Base-by-base conservation (phyloP, 108 stramenopile species). In the Schizochytrium sp. region DNA sequence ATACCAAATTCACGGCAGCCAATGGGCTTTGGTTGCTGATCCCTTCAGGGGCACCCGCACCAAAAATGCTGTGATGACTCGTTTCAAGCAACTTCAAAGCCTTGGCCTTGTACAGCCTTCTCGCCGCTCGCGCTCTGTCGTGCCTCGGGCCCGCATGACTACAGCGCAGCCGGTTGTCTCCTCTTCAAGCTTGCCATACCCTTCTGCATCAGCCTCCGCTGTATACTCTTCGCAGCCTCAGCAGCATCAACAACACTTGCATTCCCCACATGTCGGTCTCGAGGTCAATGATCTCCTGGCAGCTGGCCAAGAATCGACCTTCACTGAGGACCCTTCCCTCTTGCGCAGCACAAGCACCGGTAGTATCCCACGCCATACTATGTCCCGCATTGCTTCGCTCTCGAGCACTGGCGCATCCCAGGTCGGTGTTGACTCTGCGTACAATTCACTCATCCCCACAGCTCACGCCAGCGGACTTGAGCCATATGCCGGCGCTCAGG, bases 51-150 rank as follows among this genome's bases (percentile, higher is more conserved):
- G 76, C 50, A 38, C 47, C 10, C 47, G 76, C 50, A 83, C 47
- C 10, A 83, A 83, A 53, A 83, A 83, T 53, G 76, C 76, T 53
- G 76, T 83, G 50, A 83, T 83, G 76, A 83, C 76, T 12, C 47
- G 76, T 38, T 83, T 83, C 76, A 83, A 83, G 76, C 76, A 83
- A 40, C 76, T 83, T 42, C 76, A 83, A 38, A 50, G 76, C 76
- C 76, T 69, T 44, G 64, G 64, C 28, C 64, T 69, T 15, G 64
- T 69, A 44, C 64, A 69, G 64, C 64, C 64, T 15, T 69, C 56
- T 13, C 59, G 57, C 87, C 59, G 57, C 87, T 88, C 64, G 64
- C 12, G 64, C 2, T 44, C 64, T 15, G 64, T 69, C 3, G 64
- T 69, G 19, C 64, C 64, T 7, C 64, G 64, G 2, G 64, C 64